Evolutionary conservation across 2,329 filamentous ascomycete species (phyloP).

Genomic region (Aspergillus costaricaensis): DNA sequence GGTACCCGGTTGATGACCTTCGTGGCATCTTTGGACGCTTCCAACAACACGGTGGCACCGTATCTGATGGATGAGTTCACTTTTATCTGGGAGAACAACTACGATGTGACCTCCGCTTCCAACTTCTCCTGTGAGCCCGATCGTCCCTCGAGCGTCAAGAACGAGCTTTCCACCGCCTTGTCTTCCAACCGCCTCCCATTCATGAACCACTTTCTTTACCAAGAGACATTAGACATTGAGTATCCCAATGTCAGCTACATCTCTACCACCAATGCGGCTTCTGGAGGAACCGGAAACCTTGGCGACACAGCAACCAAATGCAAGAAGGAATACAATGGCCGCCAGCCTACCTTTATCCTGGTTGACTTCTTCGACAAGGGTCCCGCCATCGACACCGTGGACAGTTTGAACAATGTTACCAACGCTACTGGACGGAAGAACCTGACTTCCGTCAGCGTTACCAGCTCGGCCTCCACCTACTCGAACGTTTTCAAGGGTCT

Average conservation of each 20-base stretch:
- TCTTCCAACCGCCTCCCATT: slow-evolving; percentile 65
- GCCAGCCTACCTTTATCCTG: slow-evolving; percentile 69
- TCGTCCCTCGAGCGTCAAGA: slow-evolving; percentile 60
- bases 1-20: slow-evolving; percentile 69
- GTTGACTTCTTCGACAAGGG: slow-evolving; percentile 80
- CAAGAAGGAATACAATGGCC: slow-evolving; percentile 57
- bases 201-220: slow-evolving; percentile 79
- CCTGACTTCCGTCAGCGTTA: slow-evolving; percentile 30
- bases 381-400: slow-evolving; percentile 68
- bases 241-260: slow-evolving; percentile 64
- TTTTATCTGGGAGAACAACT: slow-evolving; percentile 70
- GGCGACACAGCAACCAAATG: slow-evolving; percentile 55
- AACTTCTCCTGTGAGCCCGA: slow-evolving; percentile 74
- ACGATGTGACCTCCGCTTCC: slow-evolving; percentile 61
- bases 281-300: slow-evolving; percentile 56
- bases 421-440: slow-evolving; percentile 47
- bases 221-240: slow-evolving; percentile 55
- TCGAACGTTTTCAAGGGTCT: slow-evolving; percentile 43
- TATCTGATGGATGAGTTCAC: slow-evolving; percentile 49
- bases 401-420: slow-evolving; percentile 64
- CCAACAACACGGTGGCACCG: slow-evolving; percentile 37
- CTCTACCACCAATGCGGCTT: slow-evolving; percentile 65
- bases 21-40: slow-evolving; percentile 55
- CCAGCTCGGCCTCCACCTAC: slow-evolving; percentile 31
- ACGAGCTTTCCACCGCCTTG: slow-evolving; percentile 53